Evolutionary conservation across 768 basidiomycete genomes (phyloP).

Genomic region (Lentinula lateritia): DNA sequence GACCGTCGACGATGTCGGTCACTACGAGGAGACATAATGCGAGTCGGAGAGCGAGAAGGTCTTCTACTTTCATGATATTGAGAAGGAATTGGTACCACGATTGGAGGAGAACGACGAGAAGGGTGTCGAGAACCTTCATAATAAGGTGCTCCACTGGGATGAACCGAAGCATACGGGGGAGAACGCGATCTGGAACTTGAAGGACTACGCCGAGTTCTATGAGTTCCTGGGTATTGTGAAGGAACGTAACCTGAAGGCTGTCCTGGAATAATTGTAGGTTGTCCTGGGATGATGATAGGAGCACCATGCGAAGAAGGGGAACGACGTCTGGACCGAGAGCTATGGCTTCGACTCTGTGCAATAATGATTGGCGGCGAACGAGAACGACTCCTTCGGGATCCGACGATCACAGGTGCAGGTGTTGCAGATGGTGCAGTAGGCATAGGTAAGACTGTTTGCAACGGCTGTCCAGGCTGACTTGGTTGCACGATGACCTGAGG

Average conservation of each 20-base stretch:
- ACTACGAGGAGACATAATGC: background rate
- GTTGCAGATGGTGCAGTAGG: background rate
- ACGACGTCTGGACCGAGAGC: slow-evolving; percentile 6
- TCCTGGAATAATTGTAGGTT: background rate
- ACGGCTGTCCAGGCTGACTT: background rate
- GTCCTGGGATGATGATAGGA: background rate
- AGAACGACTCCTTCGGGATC: background rate
- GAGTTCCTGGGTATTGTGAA: background rate
- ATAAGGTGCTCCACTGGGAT: background rate
- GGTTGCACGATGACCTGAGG: background rate
- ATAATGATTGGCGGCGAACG: background rate
- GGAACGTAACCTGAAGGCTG: background rate
- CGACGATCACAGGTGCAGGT: background rate
- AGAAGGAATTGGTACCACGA: slow-evolving; percentile 6
- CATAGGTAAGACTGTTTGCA: background rate
- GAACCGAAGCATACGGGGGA: background rate
- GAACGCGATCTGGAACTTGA: slow-evolving; percentile 1
- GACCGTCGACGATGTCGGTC: background rate
- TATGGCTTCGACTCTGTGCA: slow-evolving; percentile 11
- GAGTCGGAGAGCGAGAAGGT: slow-evolving; percentile 12
- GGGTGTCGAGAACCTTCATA: background rate
- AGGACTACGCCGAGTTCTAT: background rate
- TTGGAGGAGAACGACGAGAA: slow-evolving; percentile 5
- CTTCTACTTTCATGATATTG: background rate
- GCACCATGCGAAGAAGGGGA: background rate